Conservation (phyloP, 78 protist genomes). For the Dictyostelium purpureum region DNA sequence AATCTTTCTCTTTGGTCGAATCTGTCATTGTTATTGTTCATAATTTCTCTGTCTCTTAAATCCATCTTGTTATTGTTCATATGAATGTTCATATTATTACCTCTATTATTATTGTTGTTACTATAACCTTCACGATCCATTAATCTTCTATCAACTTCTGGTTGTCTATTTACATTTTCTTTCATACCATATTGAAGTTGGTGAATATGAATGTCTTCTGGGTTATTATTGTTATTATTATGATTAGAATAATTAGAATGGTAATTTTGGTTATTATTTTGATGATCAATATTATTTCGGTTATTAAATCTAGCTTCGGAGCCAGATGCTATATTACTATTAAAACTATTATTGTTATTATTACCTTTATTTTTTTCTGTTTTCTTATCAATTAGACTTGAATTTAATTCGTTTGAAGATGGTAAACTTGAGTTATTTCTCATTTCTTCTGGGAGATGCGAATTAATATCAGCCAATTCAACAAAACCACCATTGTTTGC, state of each 20-base stretch:
- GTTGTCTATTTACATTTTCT: too few species aligned
- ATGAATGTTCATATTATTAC: neutral
- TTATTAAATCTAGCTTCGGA: too few species aligned
- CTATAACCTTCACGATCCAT: too few species aligned
- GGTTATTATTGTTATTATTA: neutral
- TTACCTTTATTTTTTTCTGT: constrained; percentile 47
- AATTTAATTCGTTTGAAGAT: constrained; percentile 51
- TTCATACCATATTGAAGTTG: neutral
- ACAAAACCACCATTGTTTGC: neutral
- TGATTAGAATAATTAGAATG: neutral
- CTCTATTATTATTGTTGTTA: neutral
- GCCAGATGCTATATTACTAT: neutral
- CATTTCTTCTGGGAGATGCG: constrained; percentile 1
- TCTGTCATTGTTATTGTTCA: constrained; percentile 6
- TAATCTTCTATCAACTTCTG: too few species aligned
- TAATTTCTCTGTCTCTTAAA: neutral
- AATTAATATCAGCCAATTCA: constrained; percentile 32
- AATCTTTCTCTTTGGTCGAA: neutral
- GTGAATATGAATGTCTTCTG: too few species aligned
- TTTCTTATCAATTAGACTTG: constrained; percentile 32
- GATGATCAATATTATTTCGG: neutral
- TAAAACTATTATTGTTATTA: neutral
- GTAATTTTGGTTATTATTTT: neutral
- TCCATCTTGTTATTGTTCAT: neutral
- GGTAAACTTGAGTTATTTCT: constrained; percentile 37